These are phyloP conservation scores for Platanus orientalis DNA, from an alignment of 164 flowering plant genomes.

Conservation along the genomic window DNA sequence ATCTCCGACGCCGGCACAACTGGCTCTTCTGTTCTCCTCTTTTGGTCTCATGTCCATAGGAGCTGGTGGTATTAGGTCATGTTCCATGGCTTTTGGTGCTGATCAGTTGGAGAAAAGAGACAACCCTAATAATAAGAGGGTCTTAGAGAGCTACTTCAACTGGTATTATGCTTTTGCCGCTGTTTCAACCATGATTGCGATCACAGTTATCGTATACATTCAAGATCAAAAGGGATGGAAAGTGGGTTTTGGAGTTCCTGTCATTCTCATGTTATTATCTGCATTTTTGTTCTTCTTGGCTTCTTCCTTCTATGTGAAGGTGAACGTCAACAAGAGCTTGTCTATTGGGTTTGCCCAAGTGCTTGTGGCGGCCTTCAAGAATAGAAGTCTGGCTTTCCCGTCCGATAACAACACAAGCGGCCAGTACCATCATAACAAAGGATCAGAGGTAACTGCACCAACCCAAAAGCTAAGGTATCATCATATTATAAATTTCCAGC, in stretches of 20 bases:
- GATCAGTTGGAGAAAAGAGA: conserved; percentile 31
- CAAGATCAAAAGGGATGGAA: conserved; percentile 70
- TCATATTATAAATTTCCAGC: not conserved
- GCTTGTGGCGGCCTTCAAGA: conserved; percentile 40
- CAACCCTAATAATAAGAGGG: conserved; percentile 38
- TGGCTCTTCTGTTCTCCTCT: conserved; percentile 28
- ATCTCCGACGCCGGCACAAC: conserved; percentile 37
- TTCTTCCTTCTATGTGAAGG: conserved; percentile 41
- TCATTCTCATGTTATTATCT: conserved; percentile 44
- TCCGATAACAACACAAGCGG: conserved; percentile 15
- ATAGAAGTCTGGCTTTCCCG: conserved; percentile 35
- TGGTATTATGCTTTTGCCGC: conserved; percentile 61
- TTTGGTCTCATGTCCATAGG: conserved; percentile 60
- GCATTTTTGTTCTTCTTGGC: conserved; percentile 42
- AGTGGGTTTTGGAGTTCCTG: too few species aligned
- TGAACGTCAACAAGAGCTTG: conserved; percentile 35
- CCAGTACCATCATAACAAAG: conserved; percentile 35
- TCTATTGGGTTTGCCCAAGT: conserved; percentile 50
- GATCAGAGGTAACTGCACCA: conserved; percentile 42
- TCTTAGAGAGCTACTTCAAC: conserved; percentile 50
- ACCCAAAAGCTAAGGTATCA: conserved; percentile 25
- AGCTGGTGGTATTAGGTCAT: conserved; percentile 64
- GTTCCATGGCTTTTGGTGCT: conserved; percentile 79
- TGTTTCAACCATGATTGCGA: conserved; percentile 40
- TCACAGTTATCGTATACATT: conserved; percentile 56